Percentiles rank a stretch among this genome's conserved stretches.
Conservation (phyloP, 2,329 filamentous ascomycete species). For the Coniella lustricola region DNA sequence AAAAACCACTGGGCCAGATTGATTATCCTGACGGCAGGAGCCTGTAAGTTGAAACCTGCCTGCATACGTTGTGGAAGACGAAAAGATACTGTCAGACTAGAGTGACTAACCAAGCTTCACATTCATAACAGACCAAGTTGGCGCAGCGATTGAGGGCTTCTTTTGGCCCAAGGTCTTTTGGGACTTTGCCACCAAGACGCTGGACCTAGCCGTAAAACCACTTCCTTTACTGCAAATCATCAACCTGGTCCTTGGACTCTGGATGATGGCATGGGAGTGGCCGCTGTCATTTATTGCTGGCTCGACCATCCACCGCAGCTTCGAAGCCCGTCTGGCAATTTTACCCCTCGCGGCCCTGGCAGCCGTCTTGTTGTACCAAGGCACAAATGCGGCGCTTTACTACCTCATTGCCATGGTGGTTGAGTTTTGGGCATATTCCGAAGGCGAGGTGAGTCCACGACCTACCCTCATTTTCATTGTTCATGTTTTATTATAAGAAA, state of each 20-base stretch:
- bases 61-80: too few species aligned
- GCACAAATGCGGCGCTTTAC: constrained; percentile 85
- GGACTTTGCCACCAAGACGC: constrained; percentile 88
- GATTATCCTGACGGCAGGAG: constrained; percentile 78
- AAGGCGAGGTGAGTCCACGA: constrained; percentile 73
- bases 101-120: too few species aligned
- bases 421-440: constrained; percentile 96
- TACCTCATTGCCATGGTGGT: constrained; percentile 78
- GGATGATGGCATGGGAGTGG: constrained; percentile 85
- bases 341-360: constrained; percentile 72
- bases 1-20: constrained; percentile 99
- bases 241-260: constrained; percentile 75
- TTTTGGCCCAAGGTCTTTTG: constrained; percentile 99
- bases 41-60: constrained; percentile 46
- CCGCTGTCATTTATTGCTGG: constrained; percentile 73
- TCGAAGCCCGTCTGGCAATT: constrained; percentile 76
- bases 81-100: background rate
- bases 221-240: constrained; percentile 83
- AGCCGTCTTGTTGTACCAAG: constrained; percentile 79
- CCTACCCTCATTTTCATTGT: too few species aligned
- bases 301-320: constrained; percentile 71
- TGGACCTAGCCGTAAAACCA: constrained; percentile 80
- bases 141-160: constrained; percentile 75
- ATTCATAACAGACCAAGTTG: constrained; percentile 67
- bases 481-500: too few species aligned